Evolutionary conservation across 768 basidiomycete species (phyloP).

Genomic region (Tylopilus plumbeoviolaceoides): DNA sequence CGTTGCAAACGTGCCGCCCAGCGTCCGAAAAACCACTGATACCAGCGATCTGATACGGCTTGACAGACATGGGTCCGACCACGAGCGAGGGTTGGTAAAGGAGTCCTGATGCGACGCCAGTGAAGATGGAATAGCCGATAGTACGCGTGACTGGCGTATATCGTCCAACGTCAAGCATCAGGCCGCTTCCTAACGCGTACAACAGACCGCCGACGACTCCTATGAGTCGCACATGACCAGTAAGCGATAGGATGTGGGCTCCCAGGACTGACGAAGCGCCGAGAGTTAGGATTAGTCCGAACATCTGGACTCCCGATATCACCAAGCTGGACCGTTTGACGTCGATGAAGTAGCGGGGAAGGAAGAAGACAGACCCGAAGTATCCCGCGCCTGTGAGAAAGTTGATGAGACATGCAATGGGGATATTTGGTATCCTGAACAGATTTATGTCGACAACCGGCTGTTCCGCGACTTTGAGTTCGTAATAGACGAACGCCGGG

Average conservation of each 20-base stretch:
- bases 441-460: constrained; percentile 34
- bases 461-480: constrained; percentile 30
- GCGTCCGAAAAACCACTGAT: constrained; percentile 35
- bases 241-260: constrained; percentile 31
- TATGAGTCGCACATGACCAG: constrained; percentile 30
- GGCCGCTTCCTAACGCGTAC: constrained; percentile 31
- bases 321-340: constrained; percentile 32
- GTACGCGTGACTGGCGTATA: constrained; percentile 24
- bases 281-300: constrained; percentile 32
- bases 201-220: constrained; percentile 29
- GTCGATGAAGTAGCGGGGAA: constrained; percentile 38
- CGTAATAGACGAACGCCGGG: constrained; percentile 33
- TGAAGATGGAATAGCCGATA: constrained; percentile 32
- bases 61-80: constrained; percentile 34
- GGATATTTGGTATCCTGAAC: constrained; percentile 33
- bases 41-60: constrained; percentile 31
- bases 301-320: constrained; percentile 33
- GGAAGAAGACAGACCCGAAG: constrained; percentile 36
- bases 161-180: constrained; percentile 32
- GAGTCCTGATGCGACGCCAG: constrained; percentile 30
- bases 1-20: constrained; percentile 34
- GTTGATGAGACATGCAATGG: constrained; percentile 34
- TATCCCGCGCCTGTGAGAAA: constrained; percentile 37
- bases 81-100: constrained; percentile 34
- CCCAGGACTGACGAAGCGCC: constrained; percentile 34